Evolutionary conservation across 202 grass and related monocot genomes (phyloP).

Genomic region (Zoysia matrella): DNA sequence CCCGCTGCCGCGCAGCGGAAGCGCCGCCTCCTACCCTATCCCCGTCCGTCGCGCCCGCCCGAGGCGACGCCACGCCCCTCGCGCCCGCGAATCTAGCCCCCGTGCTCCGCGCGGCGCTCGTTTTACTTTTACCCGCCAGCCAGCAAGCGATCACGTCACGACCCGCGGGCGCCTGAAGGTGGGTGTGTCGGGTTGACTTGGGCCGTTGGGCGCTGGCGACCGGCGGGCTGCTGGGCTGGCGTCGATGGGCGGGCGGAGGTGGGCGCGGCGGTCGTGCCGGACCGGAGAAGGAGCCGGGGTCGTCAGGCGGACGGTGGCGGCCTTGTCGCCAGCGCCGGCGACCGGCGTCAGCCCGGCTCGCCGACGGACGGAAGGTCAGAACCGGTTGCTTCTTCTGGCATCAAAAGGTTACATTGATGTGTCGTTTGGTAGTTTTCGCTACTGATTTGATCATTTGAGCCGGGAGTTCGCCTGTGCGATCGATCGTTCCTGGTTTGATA

Average conservation of each 20-base stretch:
- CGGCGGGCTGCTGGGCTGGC: background rate
- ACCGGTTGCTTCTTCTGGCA: background rate
- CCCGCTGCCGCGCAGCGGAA: slow-evolving; percentile 48
- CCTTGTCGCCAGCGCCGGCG: background rate
- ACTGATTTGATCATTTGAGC: background rate
- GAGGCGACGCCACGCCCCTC: slow-evolving; percentile 27
- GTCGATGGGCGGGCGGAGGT: slow-evolving; percentile 49
- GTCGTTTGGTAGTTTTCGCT: background rate
- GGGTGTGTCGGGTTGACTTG: background rate
- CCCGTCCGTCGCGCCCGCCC: background rate
- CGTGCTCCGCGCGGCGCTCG: background rate
- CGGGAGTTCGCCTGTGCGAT: background rate
- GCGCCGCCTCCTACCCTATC: background rate
- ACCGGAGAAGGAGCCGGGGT: background rate
- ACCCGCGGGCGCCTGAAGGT: background rate
- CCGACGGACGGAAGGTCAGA: slow-evolving; percentile 35
- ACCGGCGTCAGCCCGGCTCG: background rate
- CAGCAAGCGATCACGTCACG: background rate
- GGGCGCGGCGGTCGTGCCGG: slow-evolving; percentile 48
- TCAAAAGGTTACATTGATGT: background rate
- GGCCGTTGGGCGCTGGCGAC: background rate
- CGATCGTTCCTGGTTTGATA: slow-evolving; percentile 2
- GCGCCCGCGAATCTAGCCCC: slow-evolving; percentile 44
- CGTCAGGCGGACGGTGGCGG: slow-evolving; percentile 20
- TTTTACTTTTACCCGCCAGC: background rate